phyloP scores from a whole-genome alignment of 805 yeast genomes.

The Zygosaccharomyces gambellarensis region DNA sequence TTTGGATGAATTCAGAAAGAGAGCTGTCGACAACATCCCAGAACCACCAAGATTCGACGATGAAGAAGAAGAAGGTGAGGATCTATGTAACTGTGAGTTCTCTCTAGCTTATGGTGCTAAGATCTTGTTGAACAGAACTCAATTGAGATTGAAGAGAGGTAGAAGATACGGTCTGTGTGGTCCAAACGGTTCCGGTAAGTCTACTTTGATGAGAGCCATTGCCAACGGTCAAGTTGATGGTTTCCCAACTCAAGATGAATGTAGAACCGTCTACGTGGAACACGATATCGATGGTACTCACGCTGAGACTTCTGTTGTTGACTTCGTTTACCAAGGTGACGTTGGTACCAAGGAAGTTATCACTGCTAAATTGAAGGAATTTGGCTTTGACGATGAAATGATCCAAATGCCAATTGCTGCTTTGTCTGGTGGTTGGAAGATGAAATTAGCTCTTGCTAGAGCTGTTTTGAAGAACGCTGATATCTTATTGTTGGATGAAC shows the following conservation, averaged over 20 bases:
- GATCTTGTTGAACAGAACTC: conserved; percentile 98
- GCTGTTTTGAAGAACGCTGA: conserved; percentile 98
- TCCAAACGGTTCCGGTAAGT: conserved; percentile 99
- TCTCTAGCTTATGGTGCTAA: conserved; percentile 99
- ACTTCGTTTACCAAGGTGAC: conserved; percentile 76
- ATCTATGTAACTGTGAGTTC: conserved; percentile 99
- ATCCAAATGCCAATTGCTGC: conserved; percentile 89
- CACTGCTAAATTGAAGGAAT: conserved; percentile 73
- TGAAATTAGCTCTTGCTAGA: conserved; percentile 99
- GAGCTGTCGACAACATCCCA: conserved; percentile 97
- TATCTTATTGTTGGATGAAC: conserved; percentile 96
- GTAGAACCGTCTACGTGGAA: conserved; percentile 99
- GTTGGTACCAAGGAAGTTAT: conserved; percentile 73
- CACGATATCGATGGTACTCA: conserved; percentile 99
- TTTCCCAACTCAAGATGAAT: conserved; percentile 98
- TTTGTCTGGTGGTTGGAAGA: conserved; percentile 99
- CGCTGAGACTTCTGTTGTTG: conserved; percentile 91
- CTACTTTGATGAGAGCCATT: conserved; percentile 95
- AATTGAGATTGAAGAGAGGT: conserved; percentile 96
- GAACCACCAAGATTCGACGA: conserved; percentile 93
- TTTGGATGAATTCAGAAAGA: conserved; percentile 91
- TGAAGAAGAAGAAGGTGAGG: conserved; percentile 98
- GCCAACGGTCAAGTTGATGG: conserved; percentile 99
- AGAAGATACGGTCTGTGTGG: conserved; percentile 99
- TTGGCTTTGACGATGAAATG: conserved; percentile 93